Evolutionary conservation across 2,329 filamentous ascomycete genomes (phyloP), one percentile per base, ranked within the genome.

Genomic region (Herpomyces periplanetae): DNA sequence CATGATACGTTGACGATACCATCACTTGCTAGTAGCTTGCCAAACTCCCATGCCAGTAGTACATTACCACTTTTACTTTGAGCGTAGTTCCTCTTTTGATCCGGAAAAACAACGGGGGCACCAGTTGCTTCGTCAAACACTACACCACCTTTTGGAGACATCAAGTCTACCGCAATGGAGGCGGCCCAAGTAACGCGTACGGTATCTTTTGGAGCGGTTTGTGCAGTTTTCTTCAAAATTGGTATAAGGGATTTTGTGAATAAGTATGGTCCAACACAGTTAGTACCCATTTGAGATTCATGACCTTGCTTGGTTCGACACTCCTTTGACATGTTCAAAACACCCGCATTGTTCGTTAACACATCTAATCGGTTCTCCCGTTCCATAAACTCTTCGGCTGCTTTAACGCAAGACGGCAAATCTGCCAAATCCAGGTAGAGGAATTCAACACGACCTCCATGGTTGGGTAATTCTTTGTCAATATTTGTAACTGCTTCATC

Each of bases 121-220:
- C n/a, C n/a, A n/a, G n/a, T n/a, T n/a, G n/a, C n/a, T 16, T 35
- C 33, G 20, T 38, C 28, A 19, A 36, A 39, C 3, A 34, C 20
- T 13, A 43, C 35, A 1, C 30, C 21, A 5, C 28, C 25, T 1
- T 24, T 21, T 21, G 27, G 21, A 16, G 28, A 29, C 7, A 20
- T 21, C 21, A 28, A 11, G 5, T 35, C 30, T 3, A 28, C 28
- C 3, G 28, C 23, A 4, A 12, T 22, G 3, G 39, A 41, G 11
- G 33, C 32, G 13, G 46, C 19, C 8, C 34, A 38, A 11, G 48
- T 28, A 21, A 49, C 34, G 5, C 46, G 37, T 4, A 47, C 3
- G 43, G 37, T 54, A 61, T 59, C 54, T 54, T 60, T 38, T 51
- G 59, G 2, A 50, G 40, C 1, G 38, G 31, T 9, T 20, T 36